Evolutionary conservation across 2,329 filamentous ascomycete genomes (phyloP).

Genomic region (Pseudohalonectria lignicola): DNA sequence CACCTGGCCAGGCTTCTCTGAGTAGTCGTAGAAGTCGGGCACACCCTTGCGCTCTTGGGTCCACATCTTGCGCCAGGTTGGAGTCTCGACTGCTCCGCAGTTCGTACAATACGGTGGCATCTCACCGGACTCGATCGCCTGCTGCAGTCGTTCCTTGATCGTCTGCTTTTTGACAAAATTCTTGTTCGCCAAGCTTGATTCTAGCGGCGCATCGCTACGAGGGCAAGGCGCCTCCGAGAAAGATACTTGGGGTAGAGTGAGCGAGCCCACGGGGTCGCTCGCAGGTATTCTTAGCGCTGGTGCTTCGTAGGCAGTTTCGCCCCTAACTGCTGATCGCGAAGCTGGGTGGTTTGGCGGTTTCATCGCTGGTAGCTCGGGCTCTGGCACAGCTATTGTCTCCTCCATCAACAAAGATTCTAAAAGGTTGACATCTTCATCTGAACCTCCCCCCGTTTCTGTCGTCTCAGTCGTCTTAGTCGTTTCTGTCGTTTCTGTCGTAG

Average conservation of each 20-base stretch:
- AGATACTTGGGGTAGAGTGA: constrained; percentile 15
- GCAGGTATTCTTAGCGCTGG: constrained; percentile 23
- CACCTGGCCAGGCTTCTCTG: constrained; percentile 60
- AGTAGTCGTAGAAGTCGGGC: constrained; percentile 60
- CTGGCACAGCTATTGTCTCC: not conserved
- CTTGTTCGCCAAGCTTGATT: constrained; percentile 33
- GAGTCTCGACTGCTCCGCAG: constrained; percentile 90
- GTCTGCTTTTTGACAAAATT: constrained; percentile 52
- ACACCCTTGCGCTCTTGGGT: constrained; percentile 62
- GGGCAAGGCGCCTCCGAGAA: constrained; percentile 28
- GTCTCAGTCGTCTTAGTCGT: no score
- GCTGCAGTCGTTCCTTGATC: constrained; percentile 47
- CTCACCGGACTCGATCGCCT: constrained; percentile 63
- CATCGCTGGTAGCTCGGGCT: constrained; percentile 3
- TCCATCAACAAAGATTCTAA: no score
- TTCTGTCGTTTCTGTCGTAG: no score
- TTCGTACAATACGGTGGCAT: constrained; percentile 86
- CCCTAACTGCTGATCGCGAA: constrained; percentile 6
- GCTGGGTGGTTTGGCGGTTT: constrained; percentile 2
- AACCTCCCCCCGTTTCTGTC: no score
- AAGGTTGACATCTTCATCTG: no score
- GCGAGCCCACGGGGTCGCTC: constrained; percentile 30
- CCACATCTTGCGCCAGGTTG: constrained; percentile 92
- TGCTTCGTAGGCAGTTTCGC: constrained; percentile 6
- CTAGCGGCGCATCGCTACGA: constrained; percentile 25